A percentile compares a stretch with the other conserved stretches of the same genome.
These are phyloP conservation scores for Phallus indusiatus DNA, from an alignment of 768 basidiomycete species.

Conservation along the genomic window DNA sequence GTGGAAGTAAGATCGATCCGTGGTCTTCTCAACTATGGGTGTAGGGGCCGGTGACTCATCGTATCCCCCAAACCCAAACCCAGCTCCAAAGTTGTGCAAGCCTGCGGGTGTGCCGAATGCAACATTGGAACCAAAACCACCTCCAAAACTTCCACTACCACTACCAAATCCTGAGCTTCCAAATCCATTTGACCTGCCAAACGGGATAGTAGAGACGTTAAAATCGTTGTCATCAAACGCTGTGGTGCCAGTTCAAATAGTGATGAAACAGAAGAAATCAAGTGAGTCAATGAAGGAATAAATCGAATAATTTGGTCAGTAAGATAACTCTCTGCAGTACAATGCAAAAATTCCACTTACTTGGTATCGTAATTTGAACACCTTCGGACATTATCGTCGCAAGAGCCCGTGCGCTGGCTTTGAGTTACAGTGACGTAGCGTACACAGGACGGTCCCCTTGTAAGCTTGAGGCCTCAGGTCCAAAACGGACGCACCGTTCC, in stretches of 20 bases:
- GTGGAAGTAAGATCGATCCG: constrained; percentile 63
- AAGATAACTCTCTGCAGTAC: background rate
- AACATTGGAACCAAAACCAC: constrained; percentile 30
- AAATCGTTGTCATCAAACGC: constrained; percentile 77
- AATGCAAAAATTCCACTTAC: constrained; percentile 22
- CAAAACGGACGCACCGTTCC: background rate
- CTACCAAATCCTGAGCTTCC: constrained; percentile 8
- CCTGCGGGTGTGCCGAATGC: constrained; percentile 10
- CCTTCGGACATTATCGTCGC: constrained; percentile 12
- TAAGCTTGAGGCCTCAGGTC: background rate
- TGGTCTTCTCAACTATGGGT: constrained; percentile 36
- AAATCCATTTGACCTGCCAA: constrained; percentile 41
- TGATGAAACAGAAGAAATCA: constrained; percentile 1
- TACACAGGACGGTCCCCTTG: background rate
- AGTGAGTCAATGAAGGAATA: constrained; percentile 2
- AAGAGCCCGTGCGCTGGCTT: background rate
- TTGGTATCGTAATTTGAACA: constrained; percentile 60
- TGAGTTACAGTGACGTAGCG: background rate
- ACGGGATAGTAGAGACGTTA: constrained; percentile 51
- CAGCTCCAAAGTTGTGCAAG: constrained; percentile 18
- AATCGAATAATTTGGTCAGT: background rate
- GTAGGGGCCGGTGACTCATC: constrained; percentile 65
- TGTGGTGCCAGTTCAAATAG: constrained; percentile 19
- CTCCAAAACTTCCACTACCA: constrained; percentile 17
- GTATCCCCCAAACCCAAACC: constrained; percentile 30